A percentile compares a stretch with the other conserved stretches of the same genome.
These are phyloP conservation scores for Phytophthora ramorum DNA, from an alignment of 352 stramenopile genomes.

Conservation along the genomic window DNA sequence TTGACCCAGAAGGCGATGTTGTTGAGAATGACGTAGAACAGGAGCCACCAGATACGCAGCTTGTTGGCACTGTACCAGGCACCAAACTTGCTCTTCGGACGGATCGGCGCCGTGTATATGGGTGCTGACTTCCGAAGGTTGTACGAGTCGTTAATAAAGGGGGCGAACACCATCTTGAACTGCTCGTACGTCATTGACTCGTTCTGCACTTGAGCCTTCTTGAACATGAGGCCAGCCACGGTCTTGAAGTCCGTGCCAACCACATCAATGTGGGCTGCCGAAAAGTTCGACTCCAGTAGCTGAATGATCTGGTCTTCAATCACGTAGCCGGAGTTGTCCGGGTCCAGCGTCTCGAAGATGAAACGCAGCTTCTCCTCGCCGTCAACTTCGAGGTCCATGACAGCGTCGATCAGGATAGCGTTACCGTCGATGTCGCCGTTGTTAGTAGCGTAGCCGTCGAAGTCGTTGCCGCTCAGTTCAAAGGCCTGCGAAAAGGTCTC, in stretches of 20 bases:
- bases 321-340: constrained; percentile 55
- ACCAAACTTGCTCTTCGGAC: constrained; percentile 61
- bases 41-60: constrained; percentile 82
- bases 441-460: constrained; percentile 59
- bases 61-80: constrained; percentile 76
- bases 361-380: constrained; percentile 82
- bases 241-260: constrained; percentile 75
- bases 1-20: constrained; percentile 79
- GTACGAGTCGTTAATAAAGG: constrained; percentile 73
- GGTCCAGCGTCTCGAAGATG: constrained; percentile 87
- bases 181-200: constrained; percentile 74
- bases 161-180: constrained; percentile 74
- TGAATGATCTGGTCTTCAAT: constrained; percentile 68
- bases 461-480: constrained; percentile 62
- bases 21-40: constrained; percentile 76
- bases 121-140: constrained; percentile 50
- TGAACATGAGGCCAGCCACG: constrained; percentile 75
- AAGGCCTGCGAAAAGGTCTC: constrained; percentile 82
- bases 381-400: constrained; percentile 77
- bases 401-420: constrained; percentile 82
- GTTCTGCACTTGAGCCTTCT: constrained; percentile 62
- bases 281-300: constrained; percentile 79
- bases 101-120: constrained; percentile 36
- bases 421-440: constrained; percentile 74
- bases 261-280: constrained; percentile 71